Evolutionary conservation across 169 alveolate genomes (phyloP).

Genomic region (Neospora caninum): DNA sequence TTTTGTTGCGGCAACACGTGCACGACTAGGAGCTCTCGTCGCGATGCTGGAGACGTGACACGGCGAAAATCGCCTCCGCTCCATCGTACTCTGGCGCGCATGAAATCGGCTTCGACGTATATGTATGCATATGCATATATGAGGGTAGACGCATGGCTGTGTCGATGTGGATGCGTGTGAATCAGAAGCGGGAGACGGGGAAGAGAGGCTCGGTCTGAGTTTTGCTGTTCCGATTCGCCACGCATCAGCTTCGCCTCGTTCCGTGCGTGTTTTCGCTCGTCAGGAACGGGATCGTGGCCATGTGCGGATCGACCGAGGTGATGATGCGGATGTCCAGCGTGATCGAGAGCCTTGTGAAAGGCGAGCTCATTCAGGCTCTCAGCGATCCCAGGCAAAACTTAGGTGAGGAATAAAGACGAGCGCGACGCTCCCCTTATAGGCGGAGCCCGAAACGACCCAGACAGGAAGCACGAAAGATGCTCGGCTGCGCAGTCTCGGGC

Average conservation of each 20-base stretch:
- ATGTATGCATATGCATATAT: neutral
- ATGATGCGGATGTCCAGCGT: conserved; percentile 62
- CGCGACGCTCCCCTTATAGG: neutral
- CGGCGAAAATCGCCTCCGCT: too few species aligned
- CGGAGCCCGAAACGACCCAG: neutral
- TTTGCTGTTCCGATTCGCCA: too few species aligned
- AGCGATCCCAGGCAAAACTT: neutral
- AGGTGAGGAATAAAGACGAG: neutral
- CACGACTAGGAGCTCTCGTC: too few species aligned
- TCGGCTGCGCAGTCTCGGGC: neutral
- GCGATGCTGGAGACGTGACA: too few species aligned
- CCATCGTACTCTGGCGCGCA: too few species aligned
- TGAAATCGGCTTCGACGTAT: neutral
- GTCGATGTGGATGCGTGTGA: too few species aligned
- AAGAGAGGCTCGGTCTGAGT: too few species aligned
- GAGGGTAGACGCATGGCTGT: neutral
- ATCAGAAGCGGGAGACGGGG: too few species aligned
- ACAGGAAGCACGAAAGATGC: neutral
- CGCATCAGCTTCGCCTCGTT: neutral
- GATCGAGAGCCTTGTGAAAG: conserved; percentile 71
- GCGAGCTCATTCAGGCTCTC: conserved; percentile 70
- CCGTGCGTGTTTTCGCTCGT: neutral
- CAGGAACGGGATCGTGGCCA: conserved; percentile 62
- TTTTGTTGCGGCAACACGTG: too few species aligned
- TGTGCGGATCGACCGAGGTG: conserved; percentile 58